A percentile compares a stretch with the other conserved stretches of the same genome.
Evolutionary conservation across 1,139 yeast species (phyloP).

Genomic region (Candida tetrigidarum): DNA sequence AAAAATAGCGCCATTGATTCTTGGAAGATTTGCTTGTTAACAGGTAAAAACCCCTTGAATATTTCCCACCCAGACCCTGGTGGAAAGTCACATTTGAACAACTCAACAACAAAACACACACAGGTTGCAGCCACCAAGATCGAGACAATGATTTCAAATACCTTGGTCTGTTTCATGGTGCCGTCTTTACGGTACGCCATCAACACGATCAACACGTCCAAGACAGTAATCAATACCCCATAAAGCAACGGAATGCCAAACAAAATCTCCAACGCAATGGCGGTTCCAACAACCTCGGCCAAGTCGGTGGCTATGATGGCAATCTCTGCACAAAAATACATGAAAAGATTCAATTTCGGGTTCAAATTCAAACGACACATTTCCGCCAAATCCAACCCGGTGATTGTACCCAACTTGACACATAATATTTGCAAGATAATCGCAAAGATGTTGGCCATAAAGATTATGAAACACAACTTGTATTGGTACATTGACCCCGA

Average conservation of each 20-base stretch:
- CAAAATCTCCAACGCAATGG: slow-evolving; percentile 70
- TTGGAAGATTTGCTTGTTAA: slow-evolving; percentile 47
- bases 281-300: slow-evolving; percentile 85
- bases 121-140: slow-evolving; percentile 67
- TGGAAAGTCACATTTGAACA: slow-evolving; percentile 54
- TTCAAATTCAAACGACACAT: slow-evolving; percentile 72
- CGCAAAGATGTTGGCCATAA: slow-evolving; percentile 71
- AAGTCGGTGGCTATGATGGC: slow-evolving; percentile 82
- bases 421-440: slow-evolving; percentile 72
- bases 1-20: slow-evolving; percentile 66
- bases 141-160: slow-evolving; percentile 70
- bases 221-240: slow-evolving; percentile 70
- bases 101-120: slow-evolving; percentile 62
- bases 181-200: slow-evolving; percentile 78
- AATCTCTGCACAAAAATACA: slow-evolving; percentile 69
- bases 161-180: slow-evolving; percentile 62
- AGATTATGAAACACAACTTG: slow-evolving; percentile 62
- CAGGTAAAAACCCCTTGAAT: slow-evolving; percentile 67
- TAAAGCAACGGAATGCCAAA: slow-evolving; percentile 66
- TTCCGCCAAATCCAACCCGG: slow-evolving; percentile 79
- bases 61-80: slow-evolving; percentile 38
- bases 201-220: slow-evolving; percentile 71
- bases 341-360: slow-evolving; percentile 53
- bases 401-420: slow-evolving; percentile 76
- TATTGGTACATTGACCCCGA: slow-evolving; percentile 77